A percentile compares a stretch with the other conserved stretches of the same genome.
phyloP scores from a whole-genome alignment of 208 protist genomes.

The Porcisia deanei region DNA sequence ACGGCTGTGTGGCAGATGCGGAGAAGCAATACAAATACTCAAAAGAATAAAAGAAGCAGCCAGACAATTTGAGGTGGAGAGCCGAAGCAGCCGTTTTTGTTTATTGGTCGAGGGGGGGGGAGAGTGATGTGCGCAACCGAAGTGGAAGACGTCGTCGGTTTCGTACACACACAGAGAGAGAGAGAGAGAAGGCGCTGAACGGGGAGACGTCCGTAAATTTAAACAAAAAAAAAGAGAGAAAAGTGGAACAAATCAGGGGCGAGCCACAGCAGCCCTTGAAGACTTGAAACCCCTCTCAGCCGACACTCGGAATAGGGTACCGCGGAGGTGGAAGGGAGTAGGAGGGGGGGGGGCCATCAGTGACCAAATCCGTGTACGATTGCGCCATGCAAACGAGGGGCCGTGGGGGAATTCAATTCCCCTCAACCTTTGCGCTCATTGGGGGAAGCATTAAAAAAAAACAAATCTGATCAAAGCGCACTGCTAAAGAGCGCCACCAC shows the following conservation, averaged over 20 bases:
- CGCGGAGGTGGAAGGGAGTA: background rate
- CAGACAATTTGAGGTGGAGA: background rate
- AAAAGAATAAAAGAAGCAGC: background rate
- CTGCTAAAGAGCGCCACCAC: background rate
- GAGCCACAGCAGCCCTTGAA: background rate
- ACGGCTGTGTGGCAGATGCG: background rate
- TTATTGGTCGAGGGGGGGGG: background rate
- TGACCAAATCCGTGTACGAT: background rate
- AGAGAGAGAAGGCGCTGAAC: background rate
- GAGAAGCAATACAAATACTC: background rate
- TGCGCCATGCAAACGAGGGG: background rate
- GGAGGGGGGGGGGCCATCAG: background rate
- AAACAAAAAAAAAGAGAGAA: background rate
- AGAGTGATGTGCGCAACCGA: background rate
- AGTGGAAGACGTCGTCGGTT: too few relatives aligned
- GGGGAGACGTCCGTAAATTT: too few relatives aligned
- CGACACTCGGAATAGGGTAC: background rate
- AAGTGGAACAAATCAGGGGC: background rate
- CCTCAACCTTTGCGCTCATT: background rate
- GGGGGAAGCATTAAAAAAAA: too few relatives aligned
- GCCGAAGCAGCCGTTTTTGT: background rate
- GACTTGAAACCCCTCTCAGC: background rate
- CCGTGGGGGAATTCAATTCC: background rate
- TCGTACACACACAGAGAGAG: background rate
- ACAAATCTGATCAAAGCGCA: background rate